phyloP scores from a whole-genome alignment of 371 early-diverging fungal species.

The Circinella minor region DNA sequence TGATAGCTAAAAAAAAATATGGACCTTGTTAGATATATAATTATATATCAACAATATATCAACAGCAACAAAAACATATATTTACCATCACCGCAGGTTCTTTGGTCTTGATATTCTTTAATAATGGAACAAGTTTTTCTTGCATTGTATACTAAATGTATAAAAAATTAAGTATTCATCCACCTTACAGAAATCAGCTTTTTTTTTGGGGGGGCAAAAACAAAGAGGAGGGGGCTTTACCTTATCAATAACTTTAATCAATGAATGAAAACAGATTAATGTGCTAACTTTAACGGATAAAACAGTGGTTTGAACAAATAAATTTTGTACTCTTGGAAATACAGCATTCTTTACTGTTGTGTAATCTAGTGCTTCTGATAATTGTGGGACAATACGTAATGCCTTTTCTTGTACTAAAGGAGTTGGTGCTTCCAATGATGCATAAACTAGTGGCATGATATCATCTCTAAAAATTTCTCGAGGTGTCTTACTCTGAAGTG shows the following conservation, averaged over 20 bases:
- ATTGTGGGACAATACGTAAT: conserved; percentile 65
- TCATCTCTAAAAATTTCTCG: conserved; percentile 65
- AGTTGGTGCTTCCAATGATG: conserved; percentile 66
- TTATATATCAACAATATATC: not conserved
- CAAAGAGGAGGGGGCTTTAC: conserved; percentile 21
- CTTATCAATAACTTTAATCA: conserved; percentile 78
- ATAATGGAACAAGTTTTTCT: conserved; percentile 77
- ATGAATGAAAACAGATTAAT: conserved; percentile 74
- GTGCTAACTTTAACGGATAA: conserved; percentile 79
- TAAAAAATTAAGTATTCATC: not conserved
- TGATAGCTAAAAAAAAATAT: conserved; percentile 54
- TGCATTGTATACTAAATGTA: conserved; percentile 60
- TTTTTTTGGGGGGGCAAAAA: not conserved
- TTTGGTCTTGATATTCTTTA: conserved; percentile 78
- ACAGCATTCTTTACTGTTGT: conserved; percentile 72
- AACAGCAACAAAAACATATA: not conserved
- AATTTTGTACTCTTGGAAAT: conserved; percentile 76
- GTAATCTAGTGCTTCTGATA: conserved; percentile 71
- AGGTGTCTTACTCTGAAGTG: conserved; percentile 69
- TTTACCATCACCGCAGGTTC: conserved; percentile 79
- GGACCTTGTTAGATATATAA: too few species aligned
- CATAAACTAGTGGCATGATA: conserved; percentile 79
- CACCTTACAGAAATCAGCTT: too few species aligned
- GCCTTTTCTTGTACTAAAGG: conserved; percentile 81
- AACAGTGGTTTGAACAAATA: conserved; percentile 71